A percentile compares a stretch with the other conserved stretches of the same genome.
phyloP scores from a whole-genome alignment of 331 rosid genomes.

The Acacia pycnantha region DNA sequence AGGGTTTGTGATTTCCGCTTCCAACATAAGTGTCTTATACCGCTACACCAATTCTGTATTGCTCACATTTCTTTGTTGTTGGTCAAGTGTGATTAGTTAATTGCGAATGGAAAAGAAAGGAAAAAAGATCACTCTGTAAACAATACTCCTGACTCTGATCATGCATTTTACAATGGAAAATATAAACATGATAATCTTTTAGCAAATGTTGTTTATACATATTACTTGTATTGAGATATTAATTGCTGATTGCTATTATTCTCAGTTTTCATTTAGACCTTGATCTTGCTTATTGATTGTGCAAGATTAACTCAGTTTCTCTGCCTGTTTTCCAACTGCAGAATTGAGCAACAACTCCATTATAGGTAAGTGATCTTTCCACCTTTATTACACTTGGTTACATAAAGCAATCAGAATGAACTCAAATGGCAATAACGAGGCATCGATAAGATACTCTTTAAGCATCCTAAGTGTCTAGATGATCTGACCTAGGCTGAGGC shows the following conservation, averaged over 20 bases:
- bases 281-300: background rate
- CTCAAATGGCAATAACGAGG: background rate
- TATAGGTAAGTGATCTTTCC: conserved; percentile 36
- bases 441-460: background rate
- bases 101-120: background rate
- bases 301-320: conserved; percentile 11
- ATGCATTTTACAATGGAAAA: background rate
- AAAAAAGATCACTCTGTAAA: background rate
- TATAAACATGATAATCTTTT: background rate
- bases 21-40: too few species aligned
- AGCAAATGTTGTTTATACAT: conserved; percentile 11
- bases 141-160: background rate
- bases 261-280: background rate
- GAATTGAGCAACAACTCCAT: conserved; percentile 45
- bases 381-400: background rate
- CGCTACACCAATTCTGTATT: too few species aligned
- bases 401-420: background rate
- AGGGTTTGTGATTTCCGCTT: too few species aligned
- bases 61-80: too few species aligned
- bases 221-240: background rate
- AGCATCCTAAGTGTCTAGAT: background rate
- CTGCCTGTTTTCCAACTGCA: conserved; percentile 34
- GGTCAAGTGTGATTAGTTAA: background rate
- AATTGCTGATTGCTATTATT: background rate
- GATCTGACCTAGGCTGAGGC: background rate